phyloP scores from a whole-genome alignment of 2,329 filamentous ascomycete genomes.

The Penicillium capsulatum region DNA sequence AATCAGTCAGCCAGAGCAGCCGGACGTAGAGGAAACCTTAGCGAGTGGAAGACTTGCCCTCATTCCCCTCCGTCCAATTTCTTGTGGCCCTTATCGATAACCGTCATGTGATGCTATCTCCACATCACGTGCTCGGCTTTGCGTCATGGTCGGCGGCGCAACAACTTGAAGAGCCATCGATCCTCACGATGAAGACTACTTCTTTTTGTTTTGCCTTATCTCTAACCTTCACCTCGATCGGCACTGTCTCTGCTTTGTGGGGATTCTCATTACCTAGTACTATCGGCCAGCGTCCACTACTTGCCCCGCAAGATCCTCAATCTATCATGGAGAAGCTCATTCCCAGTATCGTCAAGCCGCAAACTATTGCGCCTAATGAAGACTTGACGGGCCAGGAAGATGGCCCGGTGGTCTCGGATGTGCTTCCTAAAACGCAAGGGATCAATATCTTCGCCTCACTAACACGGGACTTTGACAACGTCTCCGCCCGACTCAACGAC shows the following conservation, averaged over 20 bases:
- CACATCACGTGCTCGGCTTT: conserved; percentile 22
- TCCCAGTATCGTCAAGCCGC: conserved; percentile 23
- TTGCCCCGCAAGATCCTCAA: conserved; percentile 21
- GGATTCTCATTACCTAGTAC: conserved; percentile 5
- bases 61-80: conserved; percentile 19
- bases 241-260: conserved; percentile 13
- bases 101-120: conserved; percentile 18
- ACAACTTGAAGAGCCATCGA: background rate
- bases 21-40: conserved; percentile 2
- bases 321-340: conserved; percentile 23
- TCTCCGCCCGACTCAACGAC: conserved; percentile 66
- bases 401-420: conserved; percentile 72
- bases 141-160: conserved; percentile 17
- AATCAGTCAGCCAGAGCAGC: conserved; percentile 13
- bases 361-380: conserved; percentile 11
- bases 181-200: conserved; percentile 16
- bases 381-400: conserved; percentile 24
- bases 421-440: conserved; percentile 71
- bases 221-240: conserved; percentile 10
- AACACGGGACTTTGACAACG: conserved; percentile 67
- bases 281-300: conserved; percentile 12
- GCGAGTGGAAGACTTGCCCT: background rate
- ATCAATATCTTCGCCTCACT: conserved; percentile 84
- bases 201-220: conserved; percentile 8
- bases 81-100: conserved; percentile 34